Evolutionary conservation across 768 basidiomycete species (phyloP).

Genomic region (Trametes meyenii): DNA sequence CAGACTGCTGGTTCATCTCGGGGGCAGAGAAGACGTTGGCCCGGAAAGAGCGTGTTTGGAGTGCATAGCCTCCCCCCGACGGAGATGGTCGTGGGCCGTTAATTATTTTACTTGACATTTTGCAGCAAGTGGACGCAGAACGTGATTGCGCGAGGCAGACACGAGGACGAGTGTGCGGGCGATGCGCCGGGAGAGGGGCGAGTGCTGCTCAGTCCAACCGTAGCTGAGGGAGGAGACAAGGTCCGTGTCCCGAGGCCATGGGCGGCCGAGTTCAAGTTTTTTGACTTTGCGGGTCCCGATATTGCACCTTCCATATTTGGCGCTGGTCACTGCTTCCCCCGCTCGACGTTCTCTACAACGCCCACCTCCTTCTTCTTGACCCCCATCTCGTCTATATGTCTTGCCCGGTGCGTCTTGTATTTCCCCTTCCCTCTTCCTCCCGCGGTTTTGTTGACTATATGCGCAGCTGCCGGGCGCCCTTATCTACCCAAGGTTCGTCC

Average conservation of each 20-base stretch:
- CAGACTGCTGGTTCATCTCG: not conserved
- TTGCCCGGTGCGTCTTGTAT: constrained; percentile 21
- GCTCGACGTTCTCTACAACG: constrained; percentile 11
- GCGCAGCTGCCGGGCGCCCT: constrained; percentile 18
- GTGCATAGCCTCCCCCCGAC: not conserved
- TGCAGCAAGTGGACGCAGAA: not conserved
- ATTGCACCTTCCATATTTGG: constrained; percentile 1
- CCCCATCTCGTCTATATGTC: constrained; percentile 23
- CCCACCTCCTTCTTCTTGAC: constrained; percentile 9
- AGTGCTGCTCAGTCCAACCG: no score
- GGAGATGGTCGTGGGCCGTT: constrained; percentile 5
- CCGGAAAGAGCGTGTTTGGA: not conserved
- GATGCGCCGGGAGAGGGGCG: no score
- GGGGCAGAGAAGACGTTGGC: not conserved
- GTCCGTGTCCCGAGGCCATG: no score
- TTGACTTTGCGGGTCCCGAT: constrained; percentile 10
- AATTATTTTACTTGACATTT: no score
- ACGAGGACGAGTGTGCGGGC: constrained; percentile 4
- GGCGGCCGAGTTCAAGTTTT: constrained; percentile 1
- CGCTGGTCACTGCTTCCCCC: constrained; percentile 18
- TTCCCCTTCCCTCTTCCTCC: not conserved
- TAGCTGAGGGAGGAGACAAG: no score
- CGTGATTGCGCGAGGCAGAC: constrained; percentile 10
- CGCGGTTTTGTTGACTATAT: not conserved
- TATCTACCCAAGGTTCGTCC: constrained; percentile 19